Base-by-base conservation (phyloP, 1,284 basidiomycete species). In the Austropuccinia psidii region DNA sequence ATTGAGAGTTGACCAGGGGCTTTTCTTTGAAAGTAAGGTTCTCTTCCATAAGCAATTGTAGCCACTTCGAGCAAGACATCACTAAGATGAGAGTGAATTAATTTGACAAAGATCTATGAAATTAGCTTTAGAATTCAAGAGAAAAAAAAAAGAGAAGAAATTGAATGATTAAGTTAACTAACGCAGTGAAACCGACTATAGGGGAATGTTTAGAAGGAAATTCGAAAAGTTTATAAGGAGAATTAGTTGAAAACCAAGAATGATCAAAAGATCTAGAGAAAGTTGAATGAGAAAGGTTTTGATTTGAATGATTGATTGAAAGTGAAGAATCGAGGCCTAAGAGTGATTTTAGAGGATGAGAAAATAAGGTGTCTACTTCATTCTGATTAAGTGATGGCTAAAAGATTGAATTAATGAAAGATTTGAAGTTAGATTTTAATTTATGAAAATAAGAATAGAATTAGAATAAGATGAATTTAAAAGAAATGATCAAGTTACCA, bases 151-250 rank as follows among this genome's bases (percentile, higher is more conserved):
- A n/a, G 52, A 55, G 5, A 24, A 5, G 52, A 31, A 55, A 31
- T 2, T 61, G 58, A 21, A 19, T 17, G n/a, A n/a, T 21, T 21
- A 21, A 49, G 19, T n/a, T 2, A 55, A 58, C 67, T 58, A 39
- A 69, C 67, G 67, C 67, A 33, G 67, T 69, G 33, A 69, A 69
- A 45, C 67, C 67, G 31, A 58, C 29, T 19, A 69, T 69, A 4
- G 67, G 67, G n/a, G 67, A 69, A 43, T 47, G 35, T 58, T 58
- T 57, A 29, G 52, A 57, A 8, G 50, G 50, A 47, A 69, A 69
- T 41, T 69, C 67, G 35, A 69, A 69, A 17, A 57, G 47, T n/a
- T 54, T 52, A 45, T 45, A 69, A 15, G 67, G 67, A 4, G 58
- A 17, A 24, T 55, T 29, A 21, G 50, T 54, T 37, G 67, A 58